Conservation (phyloP, 345 rosid genomes). For the Camelina sativa region DNA sequence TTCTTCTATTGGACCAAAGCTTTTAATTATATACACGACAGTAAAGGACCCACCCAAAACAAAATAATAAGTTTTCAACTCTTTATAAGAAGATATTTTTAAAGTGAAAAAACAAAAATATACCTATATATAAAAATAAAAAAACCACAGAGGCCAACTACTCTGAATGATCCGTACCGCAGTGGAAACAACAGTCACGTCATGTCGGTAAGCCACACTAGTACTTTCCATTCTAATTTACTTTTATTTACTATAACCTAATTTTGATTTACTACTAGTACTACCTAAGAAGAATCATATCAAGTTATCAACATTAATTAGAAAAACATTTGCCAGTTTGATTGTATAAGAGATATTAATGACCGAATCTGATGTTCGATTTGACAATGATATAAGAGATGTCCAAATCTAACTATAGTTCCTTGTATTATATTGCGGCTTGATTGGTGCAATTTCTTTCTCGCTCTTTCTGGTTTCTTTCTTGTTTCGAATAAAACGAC, state of each 20-base stretch:
- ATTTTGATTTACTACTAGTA: neutral
- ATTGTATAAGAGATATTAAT: constrained; percentile 18
- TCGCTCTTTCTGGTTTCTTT: constrained; percentile 5
- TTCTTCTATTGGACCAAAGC: neutral
- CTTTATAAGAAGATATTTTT: neutral
- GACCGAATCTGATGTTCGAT: constrained; percentile 4
- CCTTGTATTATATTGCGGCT: constrained; percentile 30
- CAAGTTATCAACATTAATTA: neutral
- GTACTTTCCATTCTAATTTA: neutral
- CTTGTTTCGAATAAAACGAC: constrained; percentile 29
- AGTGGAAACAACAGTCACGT: constrained; percentile 14
- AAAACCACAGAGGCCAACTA: constrained; percentile 12
- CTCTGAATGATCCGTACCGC: constrained; percentile 22
- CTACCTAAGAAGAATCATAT: neutral
- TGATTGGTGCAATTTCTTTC: constrained; percentile 31
- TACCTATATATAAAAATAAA: neutral
- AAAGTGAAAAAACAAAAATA: neutral
- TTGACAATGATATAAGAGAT: constrained; percentile 2
- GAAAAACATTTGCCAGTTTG: constrained; percentile 8
- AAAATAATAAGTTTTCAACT: neutral
- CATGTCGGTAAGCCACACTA: constrained; percentile 34
- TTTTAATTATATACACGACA: constrained; percentile 2
- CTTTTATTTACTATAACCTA: neutral
- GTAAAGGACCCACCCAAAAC: constrained; percentile 14
- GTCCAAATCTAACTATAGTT: constrained; percentile 17